Conservation (phyloP, 805 yeast species). For the Kregervanrija pseudodelftensis region DNA sequence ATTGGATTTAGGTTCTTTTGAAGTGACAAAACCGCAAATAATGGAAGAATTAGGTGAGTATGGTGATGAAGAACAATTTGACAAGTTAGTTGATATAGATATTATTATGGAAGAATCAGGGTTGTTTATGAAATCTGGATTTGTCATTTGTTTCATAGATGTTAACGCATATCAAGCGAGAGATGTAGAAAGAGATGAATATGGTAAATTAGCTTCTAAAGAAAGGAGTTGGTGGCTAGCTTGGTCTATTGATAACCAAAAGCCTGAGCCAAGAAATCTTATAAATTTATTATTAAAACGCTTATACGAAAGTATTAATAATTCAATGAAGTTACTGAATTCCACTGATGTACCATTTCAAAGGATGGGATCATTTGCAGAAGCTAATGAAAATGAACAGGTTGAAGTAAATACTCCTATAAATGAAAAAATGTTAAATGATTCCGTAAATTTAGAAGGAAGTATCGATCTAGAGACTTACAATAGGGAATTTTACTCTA, state of each 20-base stretch:
- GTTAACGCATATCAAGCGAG: conserved; percentile 24
- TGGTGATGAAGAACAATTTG: conserved; percentile 4
- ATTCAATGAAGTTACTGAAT: conserved; percentile 9
- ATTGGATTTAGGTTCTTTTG: conserved; percentile 44
- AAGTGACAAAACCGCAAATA: conserved; percentile 1
- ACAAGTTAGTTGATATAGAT: conserved; percentile 31
- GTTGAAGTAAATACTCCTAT: not conserved
- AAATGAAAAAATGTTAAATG: conserved; percentile 6
- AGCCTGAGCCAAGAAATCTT: conserved; percentile 27
- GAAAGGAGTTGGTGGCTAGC: conserved; percentile 22
- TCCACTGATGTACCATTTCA: conserved; percentile 9
- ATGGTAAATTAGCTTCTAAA: conserved; percentile 1
- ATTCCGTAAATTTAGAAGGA: not conserved
- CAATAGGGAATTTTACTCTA: conserved; percentile 23
- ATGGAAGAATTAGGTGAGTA: not conserved
- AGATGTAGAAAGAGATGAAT: conserved; percentile 3
- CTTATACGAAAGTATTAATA: conserved; percentile 38
- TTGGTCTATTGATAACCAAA: conserved; percentile 27
- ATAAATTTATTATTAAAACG: conserved; percentile 41
- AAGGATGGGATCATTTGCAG: conserved; percentile 25
- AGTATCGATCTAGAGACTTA: conserved; percentile 19
- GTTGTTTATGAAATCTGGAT: conserved; percentile 43
- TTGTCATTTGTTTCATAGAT: conserved; percentile 32
- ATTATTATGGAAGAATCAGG: conserved; percentile 53
- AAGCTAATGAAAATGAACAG: conserved; percentile 7